Percentiles rank a stretch among this genome's conserved stretches.
phyloP scores from a whole-genome alignment of 768 basidiomycete species.

The Tricholomella constricta region DNA sequence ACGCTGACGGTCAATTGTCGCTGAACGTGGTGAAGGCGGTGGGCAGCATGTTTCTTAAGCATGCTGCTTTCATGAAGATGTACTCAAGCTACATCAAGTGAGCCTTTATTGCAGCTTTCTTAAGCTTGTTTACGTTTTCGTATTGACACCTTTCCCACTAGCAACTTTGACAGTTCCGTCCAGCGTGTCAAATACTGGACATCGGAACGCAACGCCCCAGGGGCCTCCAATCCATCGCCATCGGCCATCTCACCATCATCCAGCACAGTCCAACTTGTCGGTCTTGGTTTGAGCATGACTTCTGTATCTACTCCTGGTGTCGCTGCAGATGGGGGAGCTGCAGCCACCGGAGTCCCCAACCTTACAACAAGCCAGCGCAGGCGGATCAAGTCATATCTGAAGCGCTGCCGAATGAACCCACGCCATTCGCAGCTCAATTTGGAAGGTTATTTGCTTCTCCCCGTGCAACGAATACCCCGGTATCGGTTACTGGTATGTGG shows the following conservation, averaged over 20 bases:
- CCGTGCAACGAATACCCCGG: slow-evolving; percentile 96
- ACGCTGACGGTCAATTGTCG: slow-evolving; percentile 75
- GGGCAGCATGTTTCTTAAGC: slow-evolving; percentile 87
- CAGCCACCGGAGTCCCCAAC: slow-evolving; percentile 47
- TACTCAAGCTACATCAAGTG: slow-evolving; percentile 98
- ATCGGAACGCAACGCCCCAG: slow-evolving; percentile 49
- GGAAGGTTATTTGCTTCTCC: slow-evolving; percentile 91
- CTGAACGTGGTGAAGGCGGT: slow-evolving; percentile 76
- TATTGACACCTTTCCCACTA: slow-evolving; percentile 32
- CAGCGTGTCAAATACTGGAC: slow-evolving; percentile 89
- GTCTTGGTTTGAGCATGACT: slow-evolving; percentile 59
- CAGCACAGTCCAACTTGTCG: slow-evolving; percentile 62
- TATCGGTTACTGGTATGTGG: slow-evolving; percentile 86
- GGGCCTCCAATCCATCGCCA: slow-evolving; percentile 37
- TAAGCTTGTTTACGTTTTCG: background rate
- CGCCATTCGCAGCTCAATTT: slow-evolving; percentile 92
- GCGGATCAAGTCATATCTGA: slow-evolving; percentile 86
- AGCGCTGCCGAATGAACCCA: slow-evolving; percentile 87
- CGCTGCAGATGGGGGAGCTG: slow-evolving; percentile 39
- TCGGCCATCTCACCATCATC: slow-evolving; percentile 58
- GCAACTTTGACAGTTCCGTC: slow-evolving; percentile 93
- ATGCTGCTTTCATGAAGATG: slow-evolving; percentile 98
- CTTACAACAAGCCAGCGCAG: slow-evolving; percentile 82
- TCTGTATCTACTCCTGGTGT: slow-evolving; percentile 48
- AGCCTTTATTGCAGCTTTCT: slow-evolving; percentile 29